These are phyloP conservation scores for Yamadazyma diddensiae DNA, from an alignment of 1,139 yeast species.

Conservation along the genomic window DNA sequence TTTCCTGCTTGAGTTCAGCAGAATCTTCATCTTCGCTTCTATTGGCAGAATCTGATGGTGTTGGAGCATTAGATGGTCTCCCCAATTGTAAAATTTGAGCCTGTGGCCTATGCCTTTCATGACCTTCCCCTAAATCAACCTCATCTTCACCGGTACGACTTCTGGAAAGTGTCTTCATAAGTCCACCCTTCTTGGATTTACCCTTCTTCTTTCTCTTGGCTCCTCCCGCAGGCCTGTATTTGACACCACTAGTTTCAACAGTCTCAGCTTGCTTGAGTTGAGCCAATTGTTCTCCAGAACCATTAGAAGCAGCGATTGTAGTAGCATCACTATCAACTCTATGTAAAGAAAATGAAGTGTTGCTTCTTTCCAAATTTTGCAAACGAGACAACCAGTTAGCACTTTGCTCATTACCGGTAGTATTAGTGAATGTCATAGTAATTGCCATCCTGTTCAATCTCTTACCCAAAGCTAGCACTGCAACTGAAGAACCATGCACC, in stretches of 20 bases:
- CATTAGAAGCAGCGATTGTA: slow-evolving; percentile 9
- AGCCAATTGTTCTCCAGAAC: slow-evolving; percentile 13
- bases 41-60: background rate
- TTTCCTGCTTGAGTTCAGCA: slow-evolving; percentile 10
- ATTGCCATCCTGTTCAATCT: slow-evolving; percentile 89
- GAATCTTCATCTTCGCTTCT: slow-evolving; percentile 1
- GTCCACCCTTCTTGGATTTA: slow-evolving; percentile 29
- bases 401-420: slow-evolving; percentile 60
- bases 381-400: slow-evolving; percentile 83
- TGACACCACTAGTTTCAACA: slow-evolving; percentile 62
- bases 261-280: slow-evolving; percentile 27
- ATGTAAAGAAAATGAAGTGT: slow-evolving; percentile 76
- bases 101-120: slow-evolving; percentile 37
- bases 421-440: slow-evolving; percentile 80
- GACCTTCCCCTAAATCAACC: slow-evolving; percentile 11
- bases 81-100: slow-evolving; percentile 45
- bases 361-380: slow-evolving; percentile 70
- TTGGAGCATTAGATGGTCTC: slow-evolving; percentile 19
- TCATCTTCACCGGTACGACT: slow-evolving; percentile 23
- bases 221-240: slow-evolving; percentile 81
- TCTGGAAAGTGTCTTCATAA: slow-evolving; percentile 28
- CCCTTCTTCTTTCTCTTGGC: slow-evolving; percentile 50
- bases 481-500: slow-evolving; percentile 96
- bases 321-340: slow-evolving; percentile 65
- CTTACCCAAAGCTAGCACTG: slow-evolving; percentile 85